Evolutionary conservation across 805 yeast species (phyloP).

Genomic region (Lachancea kluyveri): DNA sequence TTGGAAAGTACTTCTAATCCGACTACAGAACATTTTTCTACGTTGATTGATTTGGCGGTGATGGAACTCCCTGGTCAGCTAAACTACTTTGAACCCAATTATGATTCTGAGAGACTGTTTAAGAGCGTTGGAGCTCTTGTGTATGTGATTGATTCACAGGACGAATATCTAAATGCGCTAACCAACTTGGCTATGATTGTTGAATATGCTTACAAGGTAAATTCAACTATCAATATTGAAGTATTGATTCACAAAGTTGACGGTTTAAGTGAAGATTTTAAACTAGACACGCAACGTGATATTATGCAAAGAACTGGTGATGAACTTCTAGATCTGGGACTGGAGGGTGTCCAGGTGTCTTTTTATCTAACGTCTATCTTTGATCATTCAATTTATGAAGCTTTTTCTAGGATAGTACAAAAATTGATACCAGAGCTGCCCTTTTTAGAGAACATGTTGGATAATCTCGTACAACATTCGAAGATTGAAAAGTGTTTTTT

Average conservation of each 20-base stretch:
- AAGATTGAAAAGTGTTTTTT: conserved; percentile 89
- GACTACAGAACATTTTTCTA: conserved; percentile 74
- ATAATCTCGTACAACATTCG: conserved; percentile 80
- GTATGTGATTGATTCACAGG: conserved; percentile 92
- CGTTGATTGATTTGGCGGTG: conserved; percentile 79
- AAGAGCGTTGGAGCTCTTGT: conserved; percentile 83
- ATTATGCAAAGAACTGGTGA: conserved; percentile 95
- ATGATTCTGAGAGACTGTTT: conserved; percentile 72
- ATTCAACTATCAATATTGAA: conserved; percentile 83
- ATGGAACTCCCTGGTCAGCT: conserved; percentile 95
- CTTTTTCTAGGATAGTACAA: conserved; percentile 88
- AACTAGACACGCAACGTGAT: conserved; percentile 92
- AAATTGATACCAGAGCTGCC: conserved; percentile 86
- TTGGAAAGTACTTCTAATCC: conserved; percentile 88
- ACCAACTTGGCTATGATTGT: conserved; percentile 84
- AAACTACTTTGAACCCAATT: conserved; percentile 79
- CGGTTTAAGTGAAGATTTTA: conserved; percentile 88
- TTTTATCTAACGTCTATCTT: conserved; percentile 91
- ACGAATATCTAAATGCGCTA: conserved; percentile 87
- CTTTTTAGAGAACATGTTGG: conserved; percentile 79
- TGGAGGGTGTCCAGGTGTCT: conserved; percentile 85
- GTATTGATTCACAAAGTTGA: conserved; percentile 94
- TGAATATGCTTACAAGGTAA: conserved; percentile 77
- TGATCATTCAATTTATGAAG: conserved; percentile 94
- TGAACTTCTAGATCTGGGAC: conserved; percentile 80